A percentile compares a stretch with the other conserved stretches of the same genome.
Conservation (phyloP, 2,329 filamentous ascomycete species). For the Cytospora mali region DNA sequence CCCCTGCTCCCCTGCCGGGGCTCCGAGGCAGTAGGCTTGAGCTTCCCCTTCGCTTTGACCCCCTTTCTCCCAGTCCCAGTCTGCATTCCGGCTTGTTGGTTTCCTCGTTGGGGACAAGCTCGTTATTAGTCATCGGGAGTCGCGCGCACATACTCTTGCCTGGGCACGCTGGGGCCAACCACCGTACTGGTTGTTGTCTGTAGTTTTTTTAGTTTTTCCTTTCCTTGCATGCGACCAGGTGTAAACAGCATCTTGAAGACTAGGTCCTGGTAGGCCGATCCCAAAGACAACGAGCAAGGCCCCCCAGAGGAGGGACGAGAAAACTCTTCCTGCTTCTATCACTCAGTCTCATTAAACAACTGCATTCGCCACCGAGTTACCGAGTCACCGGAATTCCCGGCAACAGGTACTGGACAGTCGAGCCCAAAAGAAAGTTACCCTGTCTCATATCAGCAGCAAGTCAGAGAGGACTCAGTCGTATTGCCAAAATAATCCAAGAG, state of each 20-base stretch:
- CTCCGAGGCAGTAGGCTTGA: slow-evolving; percentile 3
- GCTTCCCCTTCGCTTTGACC: slow-evolving; percentile 14
- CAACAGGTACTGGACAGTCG: not conserved
- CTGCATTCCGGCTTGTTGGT: not conserved
- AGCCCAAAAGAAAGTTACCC: slow-evolving; percentile 18
- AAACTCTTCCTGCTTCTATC: slow-evolving; percentile 10
- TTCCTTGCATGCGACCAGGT: too few species aligned
- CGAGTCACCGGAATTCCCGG: slow-evolving; percentile 21
- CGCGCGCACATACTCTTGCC: not conserved
- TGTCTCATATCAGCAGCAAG: slow-evolving; percentile 26
- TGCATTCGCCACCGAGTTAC: slow-evolving; percentile 22
- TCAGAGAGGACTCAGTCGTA: slow-evolving; percentile 5
- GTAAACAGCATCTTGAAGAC: not conserved
- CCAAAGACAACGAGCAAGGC: slow-evolving; percentile 13
- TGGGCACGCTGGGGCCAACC: not conserved
- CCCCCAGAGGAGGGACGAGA: slow-evolving; percentile 8
- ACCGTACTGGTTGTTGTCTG: not conserved
- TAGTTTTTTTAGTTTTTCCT: too few species aligned
- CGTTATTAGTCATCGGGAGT: not conserved
- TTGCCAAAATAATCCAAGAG: not conserved
- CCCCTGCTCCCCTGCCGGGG: not conserved
- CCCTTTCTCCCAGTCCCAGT: slow-evolving; percentile 7
- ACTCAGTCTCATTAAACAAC: slow-evolving; percentile 26
- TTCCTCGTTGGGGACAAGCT: not conserved
- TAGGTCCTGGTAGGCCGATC: not conserved